phyloP scores from a whole-genome alignment of 2,329 filamentous ascomycete species.

The Lachnellula subtilissima region DNA sequence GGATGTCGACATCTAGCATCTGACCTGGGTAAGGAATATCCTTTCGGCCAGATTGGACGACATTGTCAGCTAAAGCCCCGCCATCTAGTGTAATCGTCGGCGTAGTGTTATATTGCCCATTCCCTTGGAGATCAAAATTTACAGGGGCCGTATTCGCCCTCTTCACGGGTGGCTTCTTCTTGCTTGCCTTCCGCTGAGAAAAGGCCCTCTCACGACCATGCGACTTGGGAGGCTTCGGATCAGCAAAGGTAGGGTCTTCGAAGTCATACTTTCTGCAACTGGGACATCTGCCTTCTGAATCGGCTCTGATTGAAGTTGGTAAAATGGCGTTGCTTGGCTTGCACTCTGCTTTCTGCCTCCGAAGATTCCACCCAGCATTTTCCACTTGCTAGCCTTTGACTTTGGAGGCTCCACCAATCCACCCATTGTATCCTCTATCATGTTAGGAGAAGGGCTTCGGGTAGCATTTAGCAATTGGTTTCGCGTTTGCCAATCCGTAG shows the following conservation, averaged over 20 bases:
- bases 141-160: constrained; percentile 26
- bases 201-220: constrained; percentile 19
- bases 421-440: constrained; percentile 17
- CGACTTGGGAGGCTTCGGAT: constrained; percentile 10
- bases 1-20: constrained; percentile 73
- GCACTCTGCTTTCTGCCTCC: constrained; percentile 37
- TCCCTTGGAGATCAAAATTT: constrained; percentile 18
- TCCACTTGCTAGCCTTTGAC: constrained; percentile 51
- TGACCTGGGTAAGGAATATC: constrained; percentile 21
- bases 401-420: constrained; percentile 11
- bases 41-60: neutral
- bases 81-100: constrained; percentile 24
- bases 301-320: constrained; percentile 27
- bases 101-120: constrained; percentile 15
- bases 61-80: constrained; percentile 8
- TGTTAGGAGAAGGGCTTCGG: constrained; percentile 21
- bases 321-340: constrained; percentile 23
- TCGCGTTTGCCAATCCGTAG: constrained; percentile 19
- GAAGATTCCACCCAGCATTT: constrained; percentile 51
- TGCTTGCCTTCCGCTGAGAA: constrained; percentile 20
- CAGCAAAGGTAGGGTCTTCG: constrained; percentile 4
- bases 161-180: constrained; percentile 22
- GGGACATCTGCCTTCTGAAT: constrained; percentile 5
- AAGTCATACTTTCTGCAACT: constrained; percentile 2
- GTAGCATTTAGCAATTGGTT: constrained; percentile 5